Base-by-base conservation (phyloP, 495 filamentous ascomycete genomes). In the Neohortaea acidophila region DNA sequence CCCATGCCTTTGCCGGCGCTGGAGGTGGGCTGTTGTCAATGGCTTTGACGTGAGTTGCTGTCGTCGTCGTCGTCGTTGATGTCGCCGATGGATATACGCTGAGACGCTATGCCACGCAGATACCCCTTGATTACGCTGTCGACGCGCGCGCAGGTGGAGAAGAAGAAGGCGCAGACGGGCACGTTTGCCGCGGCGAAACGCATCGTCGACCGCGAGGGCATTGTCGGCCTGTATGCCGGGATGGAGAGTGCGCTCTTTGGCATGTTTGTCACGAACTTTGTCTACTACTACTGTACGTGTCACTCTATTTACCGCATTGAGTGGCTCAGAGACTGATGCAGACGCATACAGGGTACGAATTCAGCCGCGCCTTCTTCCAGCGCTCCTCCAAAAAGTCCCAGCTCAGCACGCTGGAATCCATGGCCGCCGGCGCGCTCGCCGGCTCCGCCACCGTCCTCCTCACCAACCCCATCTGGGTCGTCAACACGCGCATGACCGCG, bases 381-480 rank as follows among this genome's bases (percentile, higher is more conserved):
- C 72, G 73, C 26, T 82, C 86, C 10, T 84, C 84, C 21, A 50
- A 66, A 22, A 73, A 73, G 48, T 59, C 81, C 30, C 86, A 83
- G 52, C 75, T 97, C 50, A 89, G 82, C 19, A 86, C 89, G 0
- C 48, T 84, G 31, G 87, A 97, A 60, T 74, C 74, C 41, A 97
- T 97, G 73, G 76, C 87, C 48, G 84, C 91, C 2, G 89, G 89
- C 27, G 89, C 91, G n/a, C 67, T 97, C 47, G 89, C 89, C 14
- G 89, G 89, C 0, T 81, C 74, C 52, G 87, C 87, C 4, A 96
- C 91, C 3, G 89, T 97, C 38, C 66, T 97, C 41, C 68, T 93
- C 43, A 97, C 89, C 9, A 97, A 97, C 60, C 89, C 89, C 7
- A 96, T 97, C 53, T 97, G 89, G 89, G 89, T 97, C 10, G 68